phyloP scores from a whole-genome alignment of 768 basidiomycete species.

The Trametes elegans region DNA sequence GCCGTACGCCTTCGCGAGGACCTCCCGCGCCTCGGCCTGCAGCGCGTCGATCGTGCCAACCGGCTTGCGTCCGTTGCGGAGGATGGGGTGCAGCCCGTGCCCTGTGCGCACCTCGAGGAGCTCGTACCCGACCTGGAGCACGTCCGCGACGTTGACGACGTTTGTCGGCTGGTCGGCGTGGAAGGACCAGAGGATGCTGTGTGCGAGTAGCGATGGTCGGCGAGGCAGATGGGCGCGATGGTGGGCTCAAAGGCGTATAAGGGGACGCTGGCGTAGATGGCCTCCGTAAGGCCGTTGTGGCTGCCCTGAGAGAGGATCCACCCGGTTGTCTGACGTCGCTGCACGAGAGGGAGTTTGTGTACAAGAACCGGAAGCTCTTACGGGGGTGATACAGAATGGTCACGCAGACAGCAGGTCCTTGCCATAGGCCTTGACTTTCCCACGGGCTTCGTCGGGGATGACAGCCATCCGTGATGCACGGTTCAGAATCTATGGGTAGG shows the following conservation, averaged over 20 bases:
- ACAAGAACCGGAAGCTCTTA: neutral
- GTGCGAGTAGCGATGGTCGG: neutral
- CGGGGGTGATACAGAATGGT: slow-evolving; percentile 6
- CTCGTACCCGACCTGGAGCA: slow-evolving; percentile 27
- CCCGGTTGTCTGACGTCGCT: neutral
- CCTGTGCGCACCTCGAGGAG: slow-evolving; percentile 26
- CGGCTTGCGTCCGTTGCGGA: slow-evolving; percentile 16
- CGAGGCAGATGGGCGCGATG: neutral
- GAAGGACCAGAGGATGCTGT: slow-evolving; percentile 21
- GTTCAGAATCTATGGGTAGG: slow-evolving; percentile 7
- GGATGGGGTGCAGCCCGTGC: slow-evolving; percentile 1
- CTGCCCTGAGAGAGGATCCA: slow-evolving; percentile 28
- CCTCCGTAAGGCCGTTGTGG: slow-evolving; percentile 25
- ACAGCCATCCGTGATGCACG: slow-evolving; percentile 2
- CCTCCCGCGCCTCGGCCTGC: slow-evolving; percentile 16
- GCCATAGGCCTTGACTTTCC: slow-evolving; percentile 4
- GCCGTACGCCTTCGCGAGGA: slow-evolving; percentile 23
- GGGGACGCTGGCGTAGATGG: slow-evolving; percentile 25
- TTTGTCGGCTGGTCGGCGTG: slow-evolving; percentile 25
- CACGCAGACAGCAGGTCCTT: slow-evolving; percentile 1
- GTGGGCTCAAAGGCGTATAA: neutral
- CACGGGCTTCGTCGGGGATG: slow-evolving; percentile 3
- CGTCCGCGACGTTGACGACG: slow-evolving; percentile 20
- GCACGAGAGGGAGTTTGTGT: neutral
- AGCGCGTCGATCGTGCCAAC: slow-evolving; percentile 27